phyloP scores from a whole-genome alignment of 208 protist species.

The Spongospora subterranea region DNA sequence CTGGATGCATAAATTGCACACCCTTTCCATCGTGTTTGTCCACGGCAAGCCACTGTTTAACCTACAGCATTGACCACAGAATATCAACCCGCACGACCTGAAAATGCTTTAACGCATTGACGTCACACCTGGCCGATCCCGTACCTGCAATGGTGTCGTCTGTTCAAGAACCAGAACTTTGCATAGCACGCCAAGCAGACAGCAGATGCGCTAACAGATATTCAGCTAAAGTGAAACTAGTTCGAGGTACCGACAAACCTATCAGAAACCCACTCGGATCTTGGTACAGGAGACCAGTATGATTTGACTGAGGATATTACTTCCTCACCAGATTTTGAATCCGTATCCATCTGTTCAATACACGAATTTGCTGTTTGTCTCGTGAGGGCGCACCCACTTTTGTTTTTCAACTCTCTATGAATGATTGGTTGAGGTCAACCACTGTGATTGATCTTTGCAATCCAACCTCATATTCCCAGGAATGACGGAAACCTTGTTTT shows the following conservation, averaged over 20 bases:
- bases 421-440: too few relatives aligned
- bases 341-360: neutral
- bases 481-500: too few relatives aligned
- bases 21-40: neutral
- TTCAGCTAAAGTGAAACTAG: neutral
- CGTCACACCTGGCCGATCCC: neutral
- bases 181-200: neutral
- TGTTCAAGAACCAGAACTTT: neutral
- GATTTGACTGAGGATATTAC: neutral
- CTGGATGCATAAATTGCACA: constrained; percentile 8
- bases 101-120: neutral
- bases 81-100: constrained; percentile 41
- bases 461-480: too few relatives aligned
- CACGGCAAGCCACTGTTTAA: neutral
- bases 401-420: too few relatives aligned
- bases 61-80: neutral
- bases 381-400: neutral
- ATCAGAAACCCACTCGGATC: neutral
- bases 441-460: too few relatives aligned
- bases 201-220: neutral
- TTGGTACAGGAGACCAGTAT: neutral
- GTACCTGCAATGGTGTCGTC: constrained; percentile 51
- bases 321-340: neutral
- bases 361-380: neutral
- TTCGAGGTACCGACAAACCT: neutral